phyloP scores from a whole-genome alignment of 2,329 filamentous ascomycete genomes.

The Beauveria scarabaeidicola region DNA sequence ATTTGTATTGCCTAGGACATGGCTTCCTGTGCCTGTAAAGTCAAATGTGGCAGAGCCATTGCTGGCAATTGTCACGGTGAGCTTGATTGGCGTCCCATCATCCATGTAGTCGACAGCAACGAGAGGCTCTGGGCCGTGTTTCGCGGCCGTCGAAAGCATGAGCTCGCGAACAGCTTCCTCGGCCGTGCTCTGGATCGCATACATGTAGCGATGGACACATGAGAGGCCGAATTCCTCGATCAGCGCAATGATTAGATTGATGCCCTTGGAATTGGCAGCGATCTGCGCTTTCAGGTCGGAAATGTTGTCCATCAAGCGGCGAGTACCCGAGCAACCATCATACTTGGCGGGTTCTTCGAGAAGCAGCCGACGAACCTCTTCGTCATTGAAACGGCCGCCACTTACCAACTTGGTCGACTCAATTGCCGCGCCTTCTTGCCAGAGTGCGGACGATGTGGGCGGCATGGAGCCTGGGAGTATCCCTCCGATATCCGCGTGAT shows the following conservation, averaged over 20 bases:
- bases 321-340: conserved; percentile 68
- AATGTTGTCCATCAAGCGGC: conserved; percentile 73
- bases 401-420: conserved; percentile 64
- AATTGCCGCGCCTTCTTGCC: conserved; percentile 57
- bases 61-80: conserved; percentile 66
- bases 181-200: conserved; percentile 32
- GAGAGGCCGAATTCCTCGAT: conserved; percentile 66
- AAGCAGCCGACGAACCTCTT: conserved; percentile 62
- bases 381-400: conserved; percentile 70
- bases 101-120: conserved; percentile 60
- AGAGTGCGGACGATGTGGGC: conserved; percentile 58
- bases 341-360: conserved; percentile 66
- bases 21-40: conserved; percentile 24
- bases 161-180: conserved; percentile 26
- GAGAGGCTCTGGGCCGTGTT: conserved; percentile 17
- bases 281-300: conserved; percentile 83
- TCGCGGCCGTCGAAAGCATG: conserved; percentile 14
- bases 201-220: conserved; percentile 56
- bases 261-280: conserved; percentile 79
- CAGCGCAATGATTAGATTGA: conserved; percentile 60
- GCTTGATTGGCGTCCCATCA: conserved; percentile 68
- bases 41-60: conserved; percentile 66
- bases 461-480: conserved; percentile 80
- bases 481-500: conserved; percentile 64
- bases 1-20: conserved; percentile 27